Base-by-base conservation (phyloP, 2,329 filamentous ascomycete species). In the Acarospora socialis region DNA sequence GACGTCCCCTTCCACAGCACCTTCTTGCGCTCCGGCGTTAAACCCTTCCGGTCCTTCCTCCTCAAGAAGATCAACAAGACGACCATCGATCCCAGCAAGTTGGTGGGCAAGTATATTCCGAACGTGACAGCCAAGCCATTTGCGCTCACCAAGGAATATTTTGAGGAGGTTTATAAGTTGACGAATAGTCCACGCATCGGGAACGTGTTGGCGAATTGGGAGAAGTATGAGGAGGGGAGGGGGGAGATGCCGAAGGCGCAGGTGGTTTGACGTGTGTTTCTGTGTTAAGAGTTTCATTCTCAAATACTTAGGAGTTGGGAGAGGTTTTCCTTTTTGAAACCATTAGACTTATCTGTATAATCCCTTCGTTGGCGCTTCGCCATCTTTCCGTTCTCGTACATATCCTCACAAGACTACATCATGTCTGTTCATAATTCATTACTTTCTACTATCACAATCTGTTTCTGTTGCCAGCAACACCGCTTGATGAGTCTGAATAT, bases 21-120 rank as follows among this genome's bases (percentile, higher is more conserved):
- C 12, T 98, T 98, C 70, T 64, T 98, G 61, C 81, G 92, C 34
- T 93, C 84, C 22, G 92, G 90, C 49, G 90, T 98, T 58, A 98
- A 98, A 70, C 90, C 92, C 28, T 98, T 98, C 83, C 74, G 90
- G 45, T 87, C 78, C 26, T 98, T 98, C 73, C 60, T 98, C 54
- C 77, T 95, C 48, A 98, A 95, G 81, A 98, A 98, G 73, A 95
- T 98, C 65, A 84, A 95, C 70, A 93, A 92, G 74, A 94, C 86
- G 15, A 92, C 81, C 33, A 95, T 98, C 56, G 90, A 98, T 56
- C 90, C 90, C 4, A 80, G 81, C 55, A 95, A 95, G 69, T 64
- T 98, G 50, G 71, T 98, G 45, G 90, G 90, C 50, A 98, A 98
- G 63, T 98, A 98, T 63, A 95, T 98, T 45, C 90, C 90, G 46